These are phyloP conservation scores for Chaetoscypha palmicola DNA, from an alignment of 2,329 filamentous ascomycete genomes.

Conservation along the genomic window DNA sequence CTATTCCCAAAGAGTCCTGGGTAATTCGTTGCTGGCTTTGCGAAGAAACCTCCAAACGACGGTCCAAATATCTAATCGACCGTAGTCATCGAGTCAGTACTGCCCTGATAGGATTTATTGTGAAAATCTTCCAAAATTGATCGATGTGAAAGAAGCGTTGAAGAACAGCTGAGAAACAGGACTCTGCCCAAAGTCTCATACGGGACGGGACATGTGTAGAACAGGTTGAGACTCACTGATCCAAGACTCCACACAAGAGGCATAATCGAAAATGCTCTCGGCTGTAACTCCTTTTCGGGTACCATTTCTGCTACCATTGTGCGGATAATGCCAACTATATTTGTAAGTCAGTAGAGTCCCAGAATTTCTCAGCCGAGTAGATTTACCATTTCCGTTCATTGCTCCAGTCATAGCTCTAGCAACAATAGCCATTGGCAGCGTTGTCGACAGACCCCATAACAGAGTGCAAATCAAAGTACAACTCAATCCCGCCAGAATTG, in stretches of 20 bases:
- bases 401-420: slow-evolving; percentile 73
- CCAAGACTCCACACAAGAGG: slow-evolving; percentile 85
- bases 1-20: slow-evolving; percentile 62
- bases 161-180: too few relatives aligned
- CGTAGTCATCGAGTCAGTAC: too few relatives aligned
- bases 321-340: slow-evolving; percentile 73
- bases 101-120: too few relatives aligned
- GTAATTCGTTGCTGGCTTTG: slow-evolving; percentile 69
- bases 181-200: too few relatives aligned
- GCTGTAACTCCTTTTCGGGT: slow-evolving; percentile 77
- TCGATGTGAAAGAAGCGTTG: too few relatives aligned
- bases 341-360: too few relatives aligned
- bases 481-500: slow-evolving; percentile 65
- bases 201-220: too few relatives aligned
- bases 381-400: slow-evolving; percentile 72
- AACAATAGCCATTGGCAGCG: slow-evolving; percentile 69
- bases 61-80: slow-evolving; percentile 92
- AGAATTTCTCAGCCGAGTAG: slow-evolving; percentile 9
- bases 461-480: slow-evolving; percentile 78
- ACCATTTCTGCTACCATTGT: slow-evolving; percentile 93
- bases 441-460: slow-evolving; percentile 77
- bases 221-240: too few relatives aligned
- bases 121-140: too few relatives aligned
- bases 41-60: slow-evolving; percentile 78
- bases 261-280: slow-evolving; percentile 87